phyloP scores from a whole-genome alignment of 2,329 filamentous ascomycete species.

The Zasmidium angulare region DNA sequence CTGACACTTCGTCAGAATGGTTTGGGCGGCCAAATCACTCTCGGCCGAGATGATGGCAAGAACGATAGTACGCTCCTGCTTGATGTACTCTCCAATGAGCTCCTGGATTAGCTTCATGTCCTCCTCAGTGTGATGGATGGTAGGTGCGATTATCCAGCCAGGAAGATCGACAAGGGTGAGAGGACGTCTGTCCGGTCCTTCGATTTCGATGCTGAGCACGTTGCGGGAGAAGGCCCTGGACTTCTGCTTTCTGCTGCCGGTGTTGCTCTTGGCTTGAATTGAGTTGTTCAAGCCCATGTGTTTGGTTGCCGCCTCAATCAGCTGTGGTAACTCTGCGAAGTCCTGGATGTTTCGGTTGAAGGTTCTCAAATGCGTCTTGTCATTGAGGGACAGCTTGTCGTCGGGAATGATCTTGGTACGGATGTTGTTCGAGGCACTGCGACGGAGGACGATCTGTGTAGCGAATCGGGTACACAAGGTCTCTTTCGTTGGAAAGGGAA shows the following conservation, averaged over 20 bases:
- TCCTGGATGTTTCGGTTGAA: slow-evolving; percentile 32
- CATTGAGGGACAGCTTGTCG: slow-evolving; percentile 22
- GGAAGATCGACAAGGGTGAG: slow-evolving; percentile 39
- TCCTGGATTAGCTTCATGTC: slow-evolving; percentile 36
- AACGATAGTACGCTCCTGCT: slow-evolving; percentile 51
- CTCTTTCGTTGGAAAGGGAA: slow-evolving; percentile 59
- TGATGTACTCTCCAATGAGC: slow-evolving; percentile 57
- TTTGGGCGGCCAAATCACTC: slow-evolving; percentile 57
- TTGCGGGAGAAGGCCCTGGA: slow-evolving; percentile 44
- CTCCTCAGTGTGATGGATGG: slow-evolving; percentile 32
- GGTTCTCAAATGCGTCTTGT: slow-evolving; percentile 35
- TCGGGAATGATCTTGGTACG: slow-evolving; percentile 31
- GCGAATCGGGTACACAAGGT: slow-evolving; percentile 61
- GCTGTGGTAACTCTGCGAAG: slow-evolving; percentile 44
- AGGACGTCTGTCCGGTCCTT: slow-evolving; percentile 43
- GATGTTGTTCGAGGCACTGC: slow-evolving; percentile 25
- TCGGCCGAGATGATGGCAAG: slow-evolving; percentile 40
- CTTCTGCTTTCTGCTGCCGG: neutral
- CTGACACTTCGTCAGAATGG: slow-evolving; percentile 52
- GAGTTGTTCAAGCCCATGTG: slow-evolving; percentile 49
- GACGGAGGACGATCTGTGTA: slow-evolving; percentile 58
- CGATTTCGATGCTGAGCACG: slow-evolving; percentile 49
- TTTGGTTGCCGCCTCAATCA: slow-evolving; percentile 55
- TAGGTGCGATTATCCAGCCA: slow-evolving; percentile 39
- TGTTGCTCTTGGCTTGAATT: slow-evolving; percentile 1